Percentiles rank a stretch among this genome's conserved stretches.
These are phyloP conservation scores for Ogataea saltuana DNA, from an alignment of 805 yeast genomes.

Conservation along the genomic window DNA sequence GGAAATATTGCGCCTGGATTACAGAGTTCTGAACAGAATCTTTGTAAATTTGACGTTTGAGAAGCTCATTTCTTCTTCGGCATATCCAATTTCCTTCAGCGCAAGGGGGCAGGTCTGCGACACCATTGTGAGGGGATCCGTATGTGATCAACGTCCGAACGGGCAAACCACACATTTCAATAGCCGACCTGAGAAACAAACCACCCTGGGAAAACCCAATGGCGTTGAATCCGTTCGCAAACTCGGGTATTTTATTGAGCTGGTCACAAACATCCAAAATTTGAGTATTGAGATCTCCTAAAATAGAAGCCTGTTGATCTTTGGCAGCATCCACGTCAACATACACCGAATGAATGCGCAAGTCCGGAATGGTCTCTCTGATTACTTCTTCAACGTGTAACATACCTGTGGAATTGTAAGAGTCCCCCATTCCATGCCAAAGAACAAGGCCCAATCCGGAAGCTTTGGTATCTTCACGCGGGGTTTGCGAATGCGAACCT, in stretches of 20 bases:
- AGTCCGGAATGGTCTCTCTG: conserved; percentile 46
- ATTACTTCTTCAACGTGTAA: conserved; percentile 45
- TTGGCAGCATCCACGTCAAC: conserved; percentile 48
- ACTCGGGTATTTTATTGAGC: conserved; percentile 44
- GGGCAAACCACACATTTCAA: conserved; percentile 55
- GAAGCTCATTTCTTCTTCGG: conserved; percentile 48
- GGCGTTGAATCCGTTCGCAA: conserved; percentile 62
- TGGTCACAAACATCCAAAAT: conserved; percentile 57
- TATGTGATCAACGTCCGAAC: conserved; percentile 63
- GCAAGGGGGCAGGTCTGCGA: conserved; percentile 67
- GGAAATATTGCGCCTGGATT: conserved; percentile 74
- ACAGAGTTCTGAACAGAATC: conserved; percentile 54
- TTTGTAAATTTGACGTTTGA: conserved; percentile 63
- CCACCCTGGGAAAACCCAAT: conserved; percentile 88
- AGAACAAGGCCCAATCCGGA: conserved; percentile 44
- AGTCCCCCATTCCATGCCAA: conserved; percentile 88
- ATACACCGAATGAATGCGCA: conserved; percentile 53
- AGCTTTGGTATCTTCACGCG: not conserved
- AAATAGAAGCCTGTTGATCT: conserved; percentile 56
- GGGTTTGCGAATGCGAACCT: not conserved
- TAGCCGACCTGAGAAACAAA: conserved; percentile 65
- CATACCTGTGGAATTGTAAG: conserved; percentile 63
- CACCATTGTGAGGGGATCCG: conserved; percentile 82
- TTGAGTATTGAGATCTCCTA: conserved; percentile 61
- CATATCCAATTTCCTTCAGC: conserved; percentile 58